A percentile compares a stretch with the other conserved stretches of the same genome.
Evolutionary conservation across 2,329 filamentous ascomycete species (phyloP).

Genomic region (Fusarium anthophilum): DNA sequence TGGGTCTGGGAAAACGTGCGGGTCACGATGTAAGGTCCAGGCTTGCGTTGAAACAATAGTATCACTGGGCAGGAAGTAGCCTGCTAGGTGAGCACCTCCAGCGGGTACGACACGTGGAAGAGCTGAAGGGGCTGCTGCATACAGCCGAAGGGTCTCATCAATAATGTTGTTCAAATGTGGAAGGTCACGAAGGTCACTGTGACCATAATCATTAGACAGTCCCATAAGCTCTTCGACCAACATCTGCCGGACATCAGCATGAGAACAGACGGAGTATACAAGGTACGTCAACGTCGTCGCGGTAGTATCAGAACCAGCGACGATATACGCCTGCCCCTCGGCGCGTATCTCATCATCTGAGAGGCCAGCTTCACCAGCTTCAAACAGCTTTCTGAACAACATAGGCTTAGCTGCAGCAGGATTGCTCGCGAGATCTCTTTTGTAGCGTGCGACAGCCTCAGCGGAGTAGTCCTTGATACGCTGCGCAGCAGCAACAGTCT

Average conservation of each 20-base stretch:
- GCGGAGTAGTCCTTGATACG: background rate
- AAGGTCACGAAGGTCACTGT: background rate
- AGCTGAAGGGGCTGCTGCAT: background rate
- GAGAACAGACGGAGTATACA: accelerated
- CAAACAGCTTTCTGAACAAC: background rate
- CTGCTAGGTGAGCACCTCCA: background rate
- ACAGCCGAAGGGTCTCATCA: background rate
- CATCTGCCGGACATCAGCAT: accelerated
- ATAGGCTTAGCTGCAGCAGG: background rate
- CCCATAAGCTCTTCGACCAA: accelerated
- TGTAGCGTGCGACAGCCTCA: background rate
- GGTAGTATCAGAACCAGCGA: background rate
- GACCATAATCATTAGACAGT: accelerated
- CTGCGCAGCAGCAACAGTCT: background rate
- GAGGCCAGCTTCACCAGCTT: background rate
- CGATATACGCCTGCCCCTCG: background rate
- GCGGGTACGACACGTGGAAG: background rate
- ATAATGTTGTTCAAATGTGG: accelerated
- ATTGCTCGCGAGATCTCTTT: background rate
- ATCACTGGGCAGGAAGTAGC: background rate
- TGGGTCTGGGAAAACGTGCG: background rate
- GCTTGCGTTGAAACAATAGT: background rate
- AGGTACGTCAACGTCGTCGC: background rate
- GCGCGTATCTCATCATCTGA: background rate
- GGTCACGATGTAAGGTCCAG: background rate